phyloP scores from a whole-genome alignment of 768 basidiomycete genomes.

The Boletus tomentosulus region DNA sequence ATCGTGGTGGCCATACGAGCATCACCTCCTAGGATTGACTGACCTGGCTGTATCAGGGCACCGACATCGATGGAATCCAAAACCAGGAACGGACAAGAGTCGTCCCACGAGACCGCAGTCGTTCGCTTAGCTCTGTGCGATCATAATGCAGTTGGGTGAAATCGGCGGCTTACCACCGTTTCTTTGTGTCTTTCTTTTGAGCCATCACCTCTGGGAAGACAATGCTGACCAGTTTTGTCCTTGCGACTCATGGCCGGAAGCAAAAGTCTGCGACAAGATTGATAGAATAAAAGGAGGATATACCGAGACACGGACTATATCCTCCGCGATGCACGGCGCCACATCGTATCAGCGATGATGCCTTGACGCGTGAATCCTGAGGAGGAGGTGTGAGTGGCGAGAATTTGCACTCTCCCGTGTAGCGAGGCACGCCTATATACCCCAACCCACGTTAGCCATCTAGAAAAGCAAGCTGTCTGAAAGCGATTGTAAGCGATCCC shows the following conservation, averaged over 20 bases:
- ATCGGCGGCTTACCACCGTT: conserved; percentile 4
- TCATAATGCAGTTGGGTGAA: neutral
- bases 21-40: conserved; percentile 12
- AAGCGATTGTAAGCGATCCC: conserved; percentile 26
- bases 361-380: neutral
- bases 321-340: neutral
- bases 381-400: neutral
- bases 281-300: neutral
- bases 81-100: conserved; percentile 1
- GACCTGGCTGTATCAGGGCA: conserved; percentile 5
- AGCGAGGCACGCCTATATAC: neutral
- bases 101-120: conserved; percentile 11
- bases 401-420: neutral
- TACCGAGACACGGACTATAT: neutral
- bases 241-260: neutral
- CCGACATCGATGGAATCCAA: neutral
- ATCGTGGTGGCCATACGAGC: neutral
- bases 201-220: neutral
- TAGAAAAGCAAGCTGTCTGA: neutral
- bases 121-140: neutral
- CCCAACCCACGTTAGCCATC: neutral
- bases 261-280: neutral
- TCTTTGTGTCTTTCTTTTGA: neutral
- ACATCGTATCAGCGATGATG: neutral
- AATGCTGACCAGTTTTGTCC: neutral